Conservation (phyloP, 2,329 filamentous ascomycete species). For the Grosmannia penicillata region DNA sequence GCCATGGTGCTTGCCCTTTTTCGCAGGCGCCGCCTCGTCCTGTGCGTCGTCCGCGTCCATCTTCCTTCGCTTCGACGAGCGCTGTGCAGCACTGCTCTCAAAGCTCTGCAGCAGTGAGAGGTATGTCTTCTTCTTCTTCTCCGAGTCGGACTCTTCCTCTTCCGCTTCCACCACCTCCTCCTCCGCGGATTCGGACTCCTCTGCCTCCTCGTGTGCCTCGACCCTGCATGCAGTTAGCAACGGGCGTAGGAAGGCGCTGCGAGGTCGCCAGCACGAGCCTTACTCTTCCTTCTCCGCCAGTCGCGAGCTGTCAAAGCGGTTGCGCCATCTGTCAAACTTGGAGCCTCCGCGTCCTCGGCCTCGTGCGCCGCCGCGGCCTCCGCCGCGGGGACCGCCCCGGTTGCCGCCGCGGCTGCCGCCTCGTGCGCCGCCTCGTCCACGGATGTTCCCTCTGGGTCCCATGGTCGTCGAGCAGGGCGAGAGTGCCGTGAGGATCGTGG, state of each 20-base stretch:
- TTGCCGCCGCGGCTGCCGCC: conserved; percentile 14
- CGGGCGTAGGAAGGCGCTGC: too few relatives aligned
- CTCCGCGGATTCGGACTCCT: conserved; percentile 28
- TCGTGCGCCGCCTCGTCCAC: conserved; percentile 17
- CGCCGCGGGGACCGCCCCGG: conserved; percentile 14
- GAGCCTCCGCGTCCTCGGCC: conserved; percentile 14
- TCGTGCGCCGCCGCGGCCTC: conserved; percentile 15
- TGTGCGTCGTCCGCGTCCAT: conserved; percentile 23
- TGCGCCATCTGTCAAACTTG: conserved; percentile 14
- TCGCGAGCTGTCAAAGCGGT: conserved; percentile 30
- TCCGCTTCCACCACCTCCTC: conserved; percentile 11
- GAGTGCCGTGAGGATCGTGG: too few relatives aligned
- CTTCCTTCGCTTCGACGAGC: conserved; percentile 40
- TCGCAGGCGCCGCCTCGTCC: conserved; percentile 4
- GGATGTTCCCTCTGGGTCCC: conserved; percentile 19
- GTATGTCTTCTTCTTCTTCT: conserved; percentile 26
- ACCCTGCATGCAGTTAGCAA: too few relatives aligned
- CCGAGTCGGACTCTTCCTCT: not conserved
- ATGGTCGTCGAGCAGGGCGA: too few relatives aligned
- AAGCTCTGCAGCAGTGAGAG: conserved; percentile 44
- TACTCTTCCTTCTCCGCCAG: conserved; percentile 30
- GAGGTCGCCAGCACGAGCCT: conserved; percentile 12
- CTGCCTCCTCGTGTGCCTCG: conserved; percentile 27
- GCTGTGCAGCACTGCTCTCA: conserved; percentile 26
- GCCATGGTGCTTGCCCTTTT: not conserved